Evolutionary conservation across 2,329 filamentous ascomycete species (phyloP), one percentile per base, ranked within the genome.

Genomic region (Aspergillus ochraceus): DNA sequence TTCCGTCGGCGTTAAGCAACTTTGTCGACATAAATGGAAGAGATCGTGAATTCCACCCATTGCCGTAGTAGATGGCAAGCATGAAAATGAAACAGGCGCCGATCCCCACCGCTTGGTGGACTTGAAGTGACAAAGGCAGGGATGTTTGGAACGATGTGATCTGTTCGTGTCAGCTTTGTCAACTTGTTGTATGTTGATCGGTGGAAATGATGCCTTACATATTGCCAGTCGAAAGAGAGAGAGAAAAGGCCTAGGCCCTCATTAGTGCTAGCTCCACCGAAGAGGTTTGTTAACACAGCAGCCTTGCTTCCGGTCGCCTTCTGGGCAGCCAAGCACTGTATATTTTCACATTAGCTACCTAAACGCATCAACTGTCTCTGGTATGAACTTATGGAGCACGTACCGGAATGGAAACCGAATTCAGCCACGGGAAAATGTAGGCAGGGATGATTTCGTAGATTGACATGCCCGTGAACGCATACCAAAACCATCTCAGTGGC

Each of bases 61-160:
- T 42, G 14, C 36, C 36, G 17, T 42, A 42, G 36, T 42, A 42
- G 2, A 42, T 42, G 1, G 36, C 36, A n/a, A 42, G 36, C 36
- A 42, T 42, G 17, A 42, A 42, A n/a, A 42, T n/a, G 12, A 42
- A 83, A 66, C 83, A 86, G 22, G 80, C 68, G 1, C 80, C 42
- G n/a, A 78, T 78, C 0, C 84, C 84, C 0, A 76, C 55, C 0
- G 78, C 77, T 8, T 75, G 64, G 60, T 86, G 82, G 0, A 73
- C 60, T 66, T 85, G 83, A 0, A 84, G 71, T 5, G 75, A 77
- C 0, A 86, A 76, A 0, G 84, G 84, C 0, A 86, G 76, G 0
- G 84, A 80, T 0, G 83, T 84, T 47, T 78, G 74, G 65, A 79
- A 80, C 0, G 82, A 86, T 8, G 83, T 84, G 53, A 85, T 83